Base-by-base conservation (phyloP, 139 green algal species). In the Chlamydomonas sp. region DNA sequence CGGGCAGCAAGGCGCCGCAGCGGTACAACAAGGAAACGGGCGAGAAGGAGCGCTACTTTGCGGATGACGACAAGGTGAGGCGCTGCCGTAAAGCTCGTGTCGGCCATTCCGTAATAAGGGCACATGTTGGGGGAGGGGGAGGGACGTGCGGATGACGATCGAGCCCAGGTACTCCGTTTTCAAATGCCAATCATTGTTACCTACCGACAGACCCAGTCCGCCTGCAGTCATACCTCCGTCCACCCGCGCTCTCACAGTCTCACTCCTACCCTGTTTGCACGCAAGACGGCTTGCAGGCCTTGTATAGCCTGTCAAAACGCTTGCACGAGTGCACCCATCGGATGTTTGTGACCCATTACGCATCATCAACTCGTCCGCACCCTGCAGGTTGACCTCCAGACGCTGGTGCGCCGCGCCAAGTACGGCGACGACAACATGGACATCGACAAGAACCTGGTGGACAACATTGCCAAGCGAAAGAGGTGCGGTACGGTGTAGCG, bases 361-460 rank as follows among this genome's bases (percentile, higher is more conserved):
- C 61, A 61, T 17, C 17, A 49, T 59, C 57, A 57, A 67, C 17
- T 85, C 16, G 49, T 17, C 1, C 12, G 3, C 80, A 2, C 3
- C 16, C 67, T 58, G 1, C 82, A 86, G 82, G 79, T 83, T 10
- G 90, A 96, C 82, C 91, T 97, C 16, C 78, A 90, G 18, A 95
- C 96, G 2, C 93, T 99, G 80, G 93, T 98, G 10, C 96, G 95
- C 71, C 87, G 95, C 78, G 90, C 95, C 80, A 95, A 94, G 90
- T 90, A 94, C 78, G 93, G 93, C 18, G 93, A 95, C 72, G 91
- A 95, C 63, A 69, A 69, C 31, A 91, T 80, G 3, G 92, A 98
- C 89, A 92, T 97, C 67, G 97, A 99, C 88, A 69, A 68, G 20
- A 90, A 93, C 49, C 79, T 98, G 76, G 96, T 96, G 1, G 77